Evolutionary conservation across 176 grass and related monocot species (phyloP), one percentile per base, ranked within the genome.

Genomic region (Pharus latifolius): DNA sequence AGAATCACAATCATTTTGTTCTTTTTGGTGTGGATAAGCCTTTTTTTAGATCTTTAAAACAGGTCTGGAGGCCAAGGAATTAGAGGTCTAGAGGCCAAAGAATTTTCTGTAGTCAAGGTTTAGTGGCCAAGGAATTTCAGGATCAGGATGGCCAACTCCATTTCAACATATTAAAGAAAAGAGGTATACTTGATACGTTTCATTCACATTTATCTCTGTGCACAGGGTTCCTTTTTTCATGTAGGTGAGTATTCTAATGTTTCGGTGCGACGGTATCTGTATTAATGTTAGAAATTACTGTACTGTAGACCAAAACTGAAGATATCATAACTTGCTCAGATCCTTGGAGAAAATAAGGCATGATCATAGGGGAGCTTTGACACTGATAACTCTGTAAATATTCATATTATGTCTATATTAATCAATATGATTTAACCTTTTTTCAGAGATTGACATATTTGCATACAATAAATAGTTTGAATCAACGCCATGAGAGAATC

Each of bases 401-500:
- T 60, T 43, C 27, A 47, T 63, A 49, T 60, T 15, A 27, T 14
- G 8, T 61, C 12, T 69, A 45, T 44, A 66, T 78, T 74, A 22
- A 74, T 63, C 30, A n/a, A 70, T 69, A 15, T 73, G 18, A 24
- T 23, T 79, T 34, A 31, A 35, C 11, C 30, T 53, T 78, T 51
- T 41, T n/a, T 60, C 27, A 60, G 13, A n/a, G n/a, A n/a, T n/a
- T 25, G 20, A 53, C 48, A 61, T 22, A 68, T 33, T 53, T 61
- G 27, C 60, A 54, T 60, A 29, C 26, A 61, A 1, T 79, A 69
- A 67, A 74, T 74, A 67, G 33, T 84, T 66, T 79, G n/a, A 73
- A 52, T 53, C 10, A 19, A 6, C 32, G 34, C 58, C 45, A 65
- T 60, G 59, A 22, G 25, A 37, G 59, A 38, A 78, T 78, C 50